phyloP scores from a whole-genome alignment of 2,329 filamentous ascomycete genomes.

The Mollisia scopiformis region DNA sequence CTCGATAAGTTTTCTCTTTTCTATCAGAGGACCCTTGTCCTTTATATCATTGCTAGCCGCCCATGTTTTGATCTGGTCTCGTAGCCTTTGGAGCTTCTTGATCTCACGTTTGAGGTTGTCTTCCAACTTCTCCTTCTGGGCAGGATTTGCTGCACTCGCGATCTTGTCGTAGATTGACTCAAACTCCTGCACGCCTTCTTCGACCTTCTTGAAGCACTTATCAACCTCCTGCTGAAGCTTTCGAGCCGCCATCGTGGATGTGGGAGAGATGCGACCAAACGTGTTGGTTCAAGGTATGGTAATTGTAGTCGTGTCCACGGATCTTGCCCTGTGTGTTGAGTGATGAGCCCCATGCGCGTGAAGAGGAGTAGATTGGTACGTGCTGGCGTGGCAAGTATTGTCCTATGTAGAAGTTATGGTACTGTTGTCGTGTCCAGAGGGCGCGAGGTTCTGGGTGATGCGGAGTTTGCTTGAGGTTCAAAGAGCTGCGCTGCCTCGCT shows the following conservation, averaged over 20 bases:
- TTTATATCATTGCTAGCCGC: conserved; percentile 98
- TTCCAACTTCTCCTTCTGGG: conserved; percentile 97
- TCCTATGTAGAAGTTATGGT: background rate
- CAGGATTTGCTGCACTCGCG: conserved; percentile 84
- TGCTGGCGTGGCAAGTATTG: background rate
- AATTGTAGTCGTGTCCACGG: conserved; percentile 31
- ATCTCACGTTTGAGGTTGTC: conserved; percentile 99
- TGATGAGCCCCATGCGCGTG: conserved; percentile 31
- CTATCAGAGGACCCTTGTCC: conserved; percentile 93
- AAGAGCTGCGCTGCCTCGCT: conserved; percentile 3
- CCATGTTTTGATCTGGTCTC: conserved; percentile 99
- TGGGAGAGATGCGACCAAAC: conserved; percentile 17
- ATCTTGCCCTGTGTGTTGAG: conserved; percentile 29
- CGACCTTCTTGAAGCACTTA: conserved; percentile 99
- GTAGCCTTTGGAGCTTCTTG: conserved; percentile 97
- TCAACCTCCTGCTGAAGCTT: conserved; percentile 99
- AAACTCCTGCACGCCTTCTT: conserved; percentile 89
- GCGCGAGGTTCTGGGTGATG: background rate
- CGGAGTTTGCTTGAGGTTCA: conserved; percentile 3
- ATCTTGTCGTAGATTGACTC: conserved; percentile 98
- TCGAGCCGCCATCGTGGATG: conserved; percentile 79
- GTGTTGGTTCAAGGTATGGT: conserved; percentile 21
- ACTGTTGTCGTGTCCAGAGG: background rate
- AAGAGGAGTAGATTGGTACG: conserved; percentile 17
- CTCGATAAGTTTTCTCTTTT: conserved; percentile 95